Conservation (phyloP, 176 grass and related monocot species). For the Otatea glauca region DNA sequence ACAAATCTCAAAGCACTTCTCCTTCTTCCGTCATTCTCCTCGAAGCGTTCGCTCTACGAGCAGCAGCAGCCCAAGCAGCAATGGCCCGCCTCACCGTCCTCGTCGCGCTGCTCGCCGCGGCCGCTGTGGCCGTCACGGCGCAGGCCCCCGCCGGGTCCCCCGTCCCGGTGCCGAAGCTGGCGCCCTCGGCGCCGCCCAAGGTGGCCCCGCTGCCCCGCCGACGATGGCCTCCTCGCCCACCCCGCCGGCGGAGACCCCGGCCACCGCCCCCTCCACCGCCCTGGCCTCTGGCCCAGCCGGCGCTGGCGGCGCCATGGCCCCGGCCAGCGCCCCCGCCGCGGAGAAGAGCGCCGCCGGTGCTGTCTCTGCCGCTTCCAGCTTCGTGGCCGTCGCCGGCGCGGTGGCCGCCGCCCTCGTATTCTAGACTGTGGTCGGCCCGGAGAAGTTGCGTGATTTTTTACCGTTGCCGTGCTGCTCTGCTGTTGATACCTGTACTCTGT, state of each 20-base stretch:
- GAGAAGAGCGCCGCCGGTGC: too few relatives aligned
- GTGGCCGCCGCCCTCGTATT: too few relatives aligned
- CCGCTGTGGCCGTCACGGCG: constrained; percentile 30
- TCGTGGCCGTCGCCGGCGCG: too few relatives aligned
- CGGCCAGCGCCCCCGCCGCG: too few relatives aligned
- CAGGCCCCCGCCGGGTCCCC: constrained; percentile 39
- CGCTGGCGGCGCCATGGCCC: too few relatives aligned
- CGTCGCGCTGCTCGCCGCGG: constrained; percentile 34
- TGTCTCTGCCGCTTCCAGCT: too few relatives aligned
- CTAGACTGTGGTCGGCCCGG: too few relatives aligned
- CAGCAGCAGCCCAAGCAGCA: background rate
- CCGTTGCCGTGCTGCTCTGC: background rate
- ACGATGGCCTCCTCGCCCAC: too few relatives aligned
- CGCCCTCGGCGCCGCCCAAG: constrained; percentile 18
- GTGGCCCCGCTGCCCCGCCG: constrained; percentile 31
- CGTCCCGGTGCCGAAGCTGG: background rate
- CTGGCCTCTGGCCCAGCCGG: constrained; percentile 9
- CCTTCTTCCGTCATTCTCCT: background rate
- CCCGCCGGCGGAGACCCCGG: background rate
- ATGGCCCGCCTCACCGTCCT: constrained; percentile 46
- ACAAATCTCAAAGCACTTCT: background rate
- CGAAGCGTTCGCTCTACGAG: background rate
- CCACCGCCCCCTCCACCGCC: background rate
- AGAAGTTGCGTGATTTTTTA: too few relatives aligned
- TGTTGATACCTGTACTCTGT: constrained; percentile 32